These are phyloP conservation scores for Aureobasidium vineae DNA, from an alignment of 2,329 filamentous ascomycete genomes.

Conservation along the genomic window DNA sequence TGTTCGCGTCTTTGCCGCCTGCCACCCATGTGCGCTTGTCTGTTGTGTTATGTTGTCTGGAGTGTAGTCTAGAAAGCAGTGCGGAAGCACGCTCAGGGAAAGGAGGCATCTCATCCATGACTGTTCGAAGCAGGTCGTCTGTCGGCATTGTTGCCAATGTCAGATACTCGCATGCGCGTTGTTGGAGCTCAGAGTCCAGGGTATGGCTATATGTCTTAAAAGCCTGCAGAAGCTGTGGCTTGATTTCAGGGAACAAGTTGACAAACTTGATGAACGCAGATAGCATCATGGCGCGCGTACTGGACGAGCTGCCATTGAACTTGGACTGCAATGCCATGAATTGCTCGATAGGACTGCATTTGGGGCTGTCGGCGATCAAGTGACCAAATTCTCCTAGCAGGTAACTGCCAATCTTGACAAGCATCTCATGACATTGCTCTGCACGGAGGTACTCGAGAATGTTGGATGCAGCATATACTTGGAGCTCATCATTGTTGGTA, in stretches of 20 bases:
- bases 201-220: constrained; percentile 94
- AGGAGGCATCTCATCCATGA: constrained; percentile 98
- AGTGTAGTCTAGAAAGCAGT: constrained; percentile 84
- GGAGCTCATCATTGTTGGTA: constrained; percentile 97
- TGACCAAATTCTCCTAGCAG: constrained; percentile 96
- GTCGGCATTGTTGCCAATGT: constrained; percentile 79
- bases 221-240: constrained; percentile 85
- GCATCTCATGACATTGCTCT: constrained; percentile 91
- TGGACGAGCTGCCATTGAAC: constrained; percentile 81
- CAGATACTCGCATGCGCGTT: constrained; percentile 93
- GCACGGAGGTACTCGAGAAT: constrained; percentile 89
- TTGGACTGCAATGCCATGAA: constrained; percentile 90
- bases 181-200: constrained; percentile 90
- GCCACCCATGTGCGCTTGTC: constrained; percentile 98
- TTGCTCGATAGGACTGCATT: constrained; percentile 95
- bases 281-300: constrained; percentile 87
- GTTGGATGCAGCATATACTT: constrained; percentile 93
- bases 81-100: constrained; percentile 95
- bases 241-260: constrained; percentile 98
- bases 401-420: constrained; percentile 97
- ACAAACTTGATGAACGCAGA: constrained; percentile 98
- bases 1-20: constrained; percentile 92
- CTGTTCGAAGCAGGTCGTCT: constrained; percentile 86
- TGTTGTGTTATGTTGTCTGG: constrained; percentile 82
- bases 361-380: constrained; percentile 85